Conservation (phyloP, 305 asterid species). For the Lippia alba region DNA sequence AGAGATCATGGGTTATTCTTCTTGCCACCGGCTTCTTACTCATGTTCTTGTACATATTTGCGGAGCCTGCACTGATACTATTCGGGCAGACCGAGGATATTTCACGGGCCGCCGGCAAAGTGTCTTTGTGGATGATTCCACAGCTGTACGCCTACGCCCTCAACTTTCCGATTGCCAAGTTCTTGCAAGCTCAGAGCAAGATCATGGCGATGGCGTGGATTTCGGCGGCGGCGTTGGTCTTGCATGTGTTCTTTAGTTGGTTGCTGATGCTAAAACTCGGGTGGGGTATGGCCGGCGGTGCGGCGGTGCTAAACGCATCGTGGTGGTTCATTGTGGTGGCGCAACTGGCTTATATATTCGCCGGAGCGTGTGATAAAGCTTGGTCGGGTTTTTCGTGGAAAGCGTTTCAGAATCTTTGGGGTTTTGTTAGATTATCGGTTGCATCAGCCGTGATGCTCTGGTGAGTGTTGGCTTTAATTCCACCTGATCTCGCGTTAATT, state of each 20-base stretch:
- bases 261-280: slow-evolving; percentile 51
- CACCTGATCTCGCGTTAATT: too few relatives aligned
- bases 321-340: slow-evolving; percentile 52
- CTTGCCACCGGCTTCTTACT: slow-evolving; percentile 20
- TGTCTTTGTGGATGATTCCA: slow-evolving; percentile 67
- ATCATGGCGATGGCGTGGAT: slow-evolving; percentile 55
- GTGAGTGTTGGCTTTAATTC: slow-evolving; percentile 8
- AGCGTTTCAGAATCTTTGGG: slow-evolving; percentile 25
- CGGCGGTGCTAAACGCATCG: slow-evolving; percentile 45
- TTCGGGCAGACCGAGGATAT: slow-evolving; percentile 43
- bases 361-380: slow-evolving; percentile 40
- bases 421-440: slow-evolving; percentile 36
- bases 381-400: slow-evolving; percentile 41
- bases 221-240: slow-evolving; percentile 43
- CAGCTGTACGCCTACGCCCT: slow-evolving; percentile 60
- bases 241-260: slow-evolving; percentile 58
- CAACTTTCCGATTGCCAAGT: slow-evolving; percentile 60
- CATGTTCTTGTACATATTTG: slow-evolving; percentile 40
- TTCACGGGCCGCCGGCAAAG: slow-evolving; percentile 50
- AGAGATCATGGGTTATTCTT: slow-evolving; percentile 48
- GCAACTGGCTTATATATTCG: slow-evolving; percentile 35
- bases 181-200: slow-evolving; percentile 69
- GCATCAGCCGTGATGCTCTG: slow-evolving; percentile 50
- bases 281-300: slow-evolving; percentile 58
- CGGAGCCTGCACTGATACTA: slow-evolving; percentile 27